Percentiles rank a stretch among this genome's conserved stretches.
phyloP scores from a whole-genome alignment of 2,329 filamentous ascomycete species.

The Arthrocladium fulminans region DNA sequence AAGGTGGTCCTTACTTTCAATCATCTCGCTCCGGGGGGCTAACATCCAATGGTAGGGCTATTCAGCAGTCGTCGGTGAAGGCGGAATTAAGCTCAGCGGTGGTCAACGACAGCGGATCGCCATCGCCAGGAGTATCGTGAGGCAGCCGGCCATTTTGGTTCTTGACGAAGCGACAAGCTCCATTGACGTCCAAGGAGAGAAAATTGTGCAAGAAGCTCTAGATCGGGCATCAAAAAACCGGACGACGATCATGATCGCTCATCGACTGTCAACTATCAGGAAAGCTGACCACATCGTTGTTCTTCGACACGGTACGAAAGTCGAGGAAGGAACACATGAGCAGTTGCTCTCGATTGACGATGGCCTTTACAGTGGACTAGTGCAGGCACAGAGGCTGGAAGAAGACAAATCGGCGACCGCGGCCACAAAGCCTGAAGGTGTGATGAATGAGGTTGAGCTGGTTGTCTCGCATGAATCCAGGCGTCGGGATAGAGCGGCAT shows the following conservation, averaged over 20 bases:
- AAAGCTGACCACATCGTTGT: slow-evolving; percentile 74
- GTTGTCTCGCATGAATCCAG: not conserved
- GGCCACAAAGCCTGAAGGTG: slow-evolving; percentile 30
- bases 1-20: slow-evolving; percentile 22
- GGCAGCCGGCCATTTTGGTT: slow-evolving; percentile 57
- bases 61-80: slow-evolving; percentile 65
- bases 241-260: slow-evolving; percentile 70
- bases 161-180: slow-evolving; percentile 71
- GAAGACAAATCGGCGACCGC: slow-evolving; percentile 10
- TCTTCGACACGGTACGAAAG: slow-evolving; percentile 58
- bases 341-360: slow-evolving; percentile 52
- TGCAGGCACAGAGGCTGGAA: slow-evolving; percentile 21
- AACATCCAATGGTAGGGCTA: too few species aligned
- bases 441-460: slow-evolving; percentile 4
- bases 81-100: slow-evolving; percentile 69
- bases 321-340: slow-evolving; percentile 69
- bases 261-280: slow-evolving; percentile 62
- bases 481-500: slow-evolving; percentile 15
- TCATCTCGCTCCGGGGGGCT: too few species aligned
- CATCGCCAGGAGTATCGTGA: slow-evolving; percentile 62
- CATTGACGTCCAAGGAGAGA: slow-evolving; percentile 48
- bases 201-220: slow-evolving; percentile 47
- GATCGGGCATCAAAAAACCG: slow-evolving; percentile 50
- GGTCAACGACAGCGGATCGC: slow-evolving; percentile 77
- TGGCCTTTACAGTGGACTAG: slow-evolving; percentile 49